Evolutionary conservation across 2,329 filamentous ascomycete species (phyloP), one percentile per base, ranked within the genome.

Genomic region (Ustilaginoidea virens): DNA sequence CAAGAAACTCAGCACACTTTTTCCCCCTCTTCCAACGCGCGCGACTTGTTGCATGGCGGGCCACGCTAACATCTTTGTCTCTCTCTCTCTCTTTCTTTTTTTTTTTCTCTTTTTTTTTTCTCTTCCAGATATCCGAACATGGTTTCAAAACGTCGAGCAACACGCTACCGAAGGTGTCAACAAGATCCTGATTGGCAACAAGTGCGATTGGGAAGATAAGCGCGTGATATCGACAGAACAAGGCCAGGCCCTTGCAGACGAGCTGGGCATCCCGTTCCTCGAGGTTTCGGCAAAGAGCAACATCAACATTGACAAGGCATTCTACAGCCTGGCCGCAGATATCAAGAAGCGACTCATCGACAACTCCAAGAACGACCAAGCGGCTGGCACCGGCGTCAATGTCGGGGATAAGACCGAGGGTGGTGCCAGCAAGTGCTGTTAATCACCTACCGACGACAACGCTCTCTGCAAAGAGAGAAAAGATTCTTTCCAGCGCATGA

Each of bases 161-260:
- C 86, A 98, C 61, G 90, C 90, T 34, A 93, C 83, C 46, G 90
- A 96, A 61, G 90, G 90, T 47, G 90, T 98, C 51, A 94, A 96
- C 74, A 98, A 96, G 69, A 96, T 98, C 51, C 72, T 98, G 41
- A 94, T 98, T 43, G 90, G 90, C 53, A 98, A 98, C 71, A 98
- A 98, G 63, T 98, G 90, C 62, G 90, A 98, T 60, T 96, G 90
- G 90, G 90, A 96, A 59, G 90, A 98, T 62, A 96, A 96, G 69
- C 79, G 90, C 43, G 85, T 81, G 31, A 80, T 98, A 23, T 85
- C 82, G 28, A 92, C 80, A 35, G 86, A 94, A 55, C 79, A 85
- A 49, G 90, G 90, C 44, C 86, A 98, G 57, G 77, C 78, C 40
- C 72, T 98, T 32, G 90, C 90, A 34, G 80, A 93, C 58, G 90